phyloP scores from a whole-genome alignment of 2,329 filamentous ascomycete genomes.

The Bipolaris oryzae region DNA sequence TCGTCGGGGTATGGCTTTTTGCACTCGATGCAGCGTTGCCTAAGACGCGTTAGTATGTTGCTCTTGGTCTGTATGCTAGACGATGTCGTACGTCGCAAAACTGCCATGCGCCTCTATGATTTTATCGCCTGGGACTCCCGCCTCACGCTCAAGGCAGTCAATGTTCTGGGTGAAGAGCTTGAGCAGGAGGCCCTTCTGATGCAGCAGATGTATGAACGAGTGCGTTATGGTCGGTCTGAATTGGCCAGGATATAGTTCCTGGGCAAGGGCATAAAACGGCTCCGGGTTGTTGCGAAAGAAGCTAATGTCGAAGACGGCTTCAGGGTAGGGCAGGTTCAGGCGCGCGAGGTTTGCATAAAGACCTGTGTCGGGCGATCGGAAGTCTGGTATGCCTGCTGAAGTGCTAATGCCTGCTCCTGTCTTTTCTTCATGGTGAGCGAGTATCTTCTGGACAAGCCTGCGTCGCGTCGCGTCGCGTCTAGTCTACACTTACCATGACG shows the following conservation, averaged over 20 bases:
- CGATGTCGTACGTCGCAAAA: conserved; percentile 65
- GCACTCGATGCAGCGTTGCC: conserved; percentile 91
- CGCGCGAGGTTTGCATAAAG: conserved; percentile 90
- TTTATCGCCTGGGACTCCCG: conserved; percentile 78
- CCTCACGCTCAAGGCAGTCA: conserved; percentile 87
- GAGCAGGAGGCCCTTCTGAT: conserved; percentile 76
- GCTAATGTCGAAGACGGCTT: conserved; percentile 91
- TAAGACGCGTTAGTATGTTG: conserved; percentile 30
- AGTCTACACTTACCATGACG: conserved; percentile 66
- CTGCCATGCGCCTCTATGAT: conserved; percentile 96
- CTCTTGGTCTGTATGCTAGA: too few relatives aligned
- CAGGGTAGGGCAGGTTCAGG: conserved; percentile 83
- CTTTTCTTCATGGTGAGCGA: conserved; percentile 27
- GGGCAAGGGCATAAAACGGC: conserved; percentile 91
- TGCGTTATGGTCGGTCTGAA: conserved; percentile 90
- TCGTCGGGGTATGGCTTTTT: conserved; percentile 72
- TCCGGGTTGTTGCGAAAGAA: conserved; percentile 85
- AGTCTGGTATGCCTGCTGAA: conserved; percentile 80
- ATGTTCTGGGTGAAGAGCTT: conserved; percentile 98
- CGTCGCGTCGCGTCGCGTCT: background rate
- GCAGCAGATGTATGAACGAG: conserved; percentile 82
- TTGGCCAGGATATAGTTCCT: conserved; percentile 88
- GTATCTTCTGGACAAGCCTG: conserved; percentile 7
- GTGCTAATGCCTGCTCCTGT: conserved; percentile 90
- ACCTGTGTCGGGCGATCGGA: conserved; percentile 89